Conservation (phyloP, 225 moss, liverwort and hornwort genomes). For the Thuidium tamariscinum region DNA sequence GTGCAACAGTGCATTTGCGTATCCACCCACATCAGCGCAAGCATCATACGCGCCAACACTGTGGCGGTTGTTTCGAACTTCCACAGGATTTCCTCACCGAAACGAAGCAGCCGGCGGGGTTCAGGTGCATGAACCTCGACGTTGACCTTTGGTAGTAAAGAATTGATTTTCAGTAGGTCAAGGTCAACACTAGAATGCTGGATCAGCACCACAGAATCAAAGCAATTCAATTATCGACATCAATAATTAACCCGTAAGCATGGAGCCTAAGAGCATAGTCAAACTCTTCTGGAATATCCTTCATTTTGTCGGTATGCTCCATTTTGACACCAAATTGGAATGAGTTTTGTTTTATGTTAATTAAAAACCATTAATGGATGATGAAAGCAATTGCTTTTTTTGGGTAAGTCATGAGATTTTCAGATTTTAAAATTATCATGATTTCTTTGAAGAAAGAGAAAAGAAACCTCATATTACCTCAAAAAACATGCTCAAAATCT, state of each 20-base stretch:
- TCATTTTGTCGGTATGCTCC: neutral
- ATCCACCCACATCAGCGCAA: too few species aligned
- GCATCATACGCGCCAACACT: too few species aligned
- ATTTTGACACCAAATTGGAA: too few species aligned
- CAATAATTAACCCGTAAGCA: neutral
- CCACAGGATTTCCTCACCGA: too few species aligned
- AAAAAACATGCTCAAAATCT: neutral
- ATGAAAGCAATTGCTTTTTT: neutral
- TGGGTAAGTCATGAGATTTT: fast-evolving
- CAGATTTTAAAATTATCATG: neutral
- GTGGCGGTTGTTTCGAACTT: too few species aligned
- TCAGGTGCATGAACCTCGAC: neutral
- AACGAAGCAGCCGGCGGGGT: too few species aligned
- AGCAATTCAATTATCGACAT: neutral
- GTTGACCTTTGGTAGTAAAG: neutral
- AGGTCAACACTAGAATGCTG: neutral
- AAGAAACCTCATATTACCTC: neutral
- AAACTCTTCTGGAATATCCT: neutral
- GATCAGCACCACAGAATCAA: neutral
- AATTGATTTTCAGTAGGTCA: neutral
- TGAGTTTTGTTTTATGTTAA: too few species aligned
- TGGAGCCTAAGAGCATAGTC: too few species aligned
- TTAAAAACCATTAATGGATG: fast-evolving
- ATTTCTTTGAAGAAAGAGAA: neutral
- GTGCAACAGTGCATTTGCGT: too few species aligned